Evolutionary conservation across 2,329 filamentous ascomycete species (phyloP), one percentile per base, ranked within the genome.

Genomic region (Onygenales sp.): DNA sequence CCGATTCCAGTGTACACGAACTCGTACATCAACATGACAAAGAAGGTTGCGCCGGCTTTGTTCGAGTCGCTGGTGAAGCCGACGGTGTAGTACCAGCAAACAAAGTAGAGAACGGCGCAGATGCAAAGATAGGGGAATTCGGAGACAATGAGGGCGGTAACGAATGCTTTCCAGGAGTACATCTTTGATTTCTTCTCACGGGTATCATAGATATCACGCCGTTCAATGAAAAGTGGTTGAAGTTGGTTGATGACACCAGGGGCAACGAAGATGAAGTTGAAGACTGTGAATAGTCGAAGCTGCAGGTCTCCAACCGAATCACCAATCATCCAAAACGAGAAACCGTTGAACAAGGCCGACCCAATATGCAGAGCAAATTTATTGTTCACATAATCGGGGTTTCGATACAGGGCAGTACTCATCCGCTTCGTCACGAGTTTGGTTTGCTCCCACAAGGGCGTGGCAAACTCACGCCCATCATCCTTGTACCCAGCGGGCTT

Each of bases 111-210:
- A 0, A 84, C 72, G 0, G 76, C 79, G 4, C 78, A 77, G 21
- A 87, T 62, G 58, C 86, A 76, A 0, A 85, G 80, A 45, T 80
- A 79, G 0, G 86, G 86, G 14, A 90, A 79, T 63, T 90, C 86
- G 3, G 78, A 80, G 1, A 89, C 71, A 4, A 89, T 75, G 55
- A 85, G 80, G 0, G 84, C 84, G 0, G 84, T 85, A 54, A 78
- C 80, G 63, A 89, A 89, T 0, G 86, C 83, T n/a, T 82, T 69
- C 82, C 85, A 89, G 31, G 82, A 82, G 67, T 90, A 90, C 59
- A 88, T 87, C 31, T 84, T 78, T 0, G 81, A 84, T 2, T 85
- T 85, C 8, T 84, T 78, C 64, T 90, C 86, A 31, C 86, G 78
- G 0, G 64, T 57, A 7, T 85, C 78, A 78, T 85, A 90, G 7